These are phyloP conservation scores for Malus orientalis DNA, from an alignment of 306 rosid genomes.

Conservation along the genomic window DNA sequence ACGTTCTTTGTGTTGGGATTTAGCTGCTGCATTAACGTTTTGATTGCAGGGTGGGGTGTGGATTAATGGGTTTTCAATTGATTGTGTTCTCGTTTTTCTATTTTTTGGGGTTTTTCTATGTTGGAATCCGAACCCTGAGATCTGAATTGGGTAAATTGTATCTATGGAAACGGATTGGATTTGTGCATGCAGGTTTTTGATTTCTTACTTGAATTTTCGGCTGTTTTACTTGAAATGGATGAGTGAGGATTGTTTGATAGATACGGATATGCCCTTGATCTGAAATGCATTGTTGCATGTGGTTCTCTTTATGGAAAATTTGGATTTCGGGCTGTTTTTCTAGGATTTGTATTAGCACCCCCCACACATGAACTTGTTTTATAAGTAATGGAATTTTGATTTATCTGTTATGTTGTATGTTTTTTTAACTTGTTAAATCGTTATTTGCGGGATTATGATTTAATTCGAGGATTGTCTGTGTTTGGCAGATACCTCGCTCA, in stretches of 20 bases:
- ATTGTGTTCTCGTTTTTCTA: neutral
- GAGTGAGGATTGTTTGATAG: neutral
- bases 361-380: neutral
- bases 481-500: neutral
- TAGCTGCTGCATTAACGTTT: constrained; percentile 22
- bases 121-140: constrained; percentile 4
- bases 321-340: constrained; percentile 2
- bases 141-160: constrained; percentile 9
- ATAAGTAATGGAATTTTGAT: neutral
- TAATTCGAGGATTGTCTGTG: neutral
- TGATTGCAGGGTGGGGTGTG: constrained; percentile 8
- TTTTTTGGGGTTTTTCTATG: neutral
- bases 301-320: constrained; percentile 9
- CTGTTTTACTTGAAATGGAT: constrained; percentile 1
- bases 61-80: neutral
- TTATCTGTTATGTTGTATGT: neutral
- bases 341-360: neutral
- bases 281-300: constrained; percentile 23
- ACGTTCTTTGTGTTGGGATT: constrained; percentile 7
- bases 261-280: constrained; percentile 9
- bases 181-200: neutral
- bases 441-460: constrained; percentile 10
- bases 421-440: neutral
- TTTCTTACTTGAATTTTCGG: neutral
- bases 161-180: constrained; percentile 10